Evolutionary conservation across 768 basidiomycete genomes (phyloP).

Genomic region (Pleurotus djamor): DNA sequence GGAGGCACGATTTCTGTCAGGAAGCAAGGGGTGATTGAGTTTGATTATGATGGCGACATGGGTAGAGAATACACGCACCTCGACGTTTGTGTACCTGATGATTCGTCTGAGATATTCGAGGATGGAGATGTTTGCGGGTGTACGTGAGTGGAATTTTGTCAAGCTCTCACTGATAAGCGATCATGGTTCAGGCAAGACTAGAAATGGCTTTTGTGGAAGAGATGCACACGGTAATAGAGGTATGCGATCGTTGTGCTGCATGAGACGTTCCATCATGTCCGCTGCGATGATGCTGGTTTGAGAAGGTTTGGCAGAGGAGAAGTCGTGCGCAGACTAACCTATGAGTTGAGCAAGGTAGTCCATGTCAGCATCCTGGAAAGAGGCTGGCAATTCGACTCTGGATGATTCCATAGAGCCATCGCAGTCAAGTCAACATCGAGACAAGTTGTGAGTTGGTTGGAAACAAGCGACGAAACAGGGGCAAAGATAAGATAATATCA

Average conservation of each 20-base stretch:
- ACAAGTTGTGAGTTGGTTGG: slow-evolving; percentile 11
- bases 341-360: slow-evolving; percentile 88
- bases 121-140: slow-evolving; percentile 84
- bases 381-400: slow-evolving; percentile 75
- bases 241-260: slow-evolving; percentile 95
- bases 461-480: background rate
- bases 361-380: slow-evolving; percentile 82
- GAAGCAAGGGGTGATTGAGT: background rate
- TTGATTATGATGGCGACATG: slow-evolving; percentile 9
- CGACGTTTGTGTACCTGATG: slow-evolving; percentile 92
- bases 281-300: slow-evolving; percentile 41
- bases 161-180: slow-evolving; percentile 68
- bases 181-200: slow-evolving; percentile 11
- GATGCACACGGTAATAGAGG: slow-evolving; percentile 76
- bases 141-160: slow-evolving; percentile 95
- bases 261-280: slow-evolving; percentile 95
- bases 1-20: slow-evolving; percentile 68
- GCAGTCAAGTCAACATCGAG: slow-evolving; percentile 35
- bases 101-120: slow-evolving; percentile 94
- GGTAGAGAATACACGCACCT: slow-evolving; percentile 50
- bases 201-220: slow-evolving; percentile 9
- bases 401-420: slow-evolving; percentile 84
- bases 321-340: slow-evolving; percentile 40
- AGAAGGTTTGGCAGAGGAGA: background rate
- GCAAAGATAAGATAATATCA: background rate